A percentile compares a stretch with the other conserved stretches of the same genome.
These are phyloP conservation scores for Xenoacremonium recifei DNA, from an alignment of 2,329 filamentous ascomycete species.

Conservation along the genomic window DNA sequence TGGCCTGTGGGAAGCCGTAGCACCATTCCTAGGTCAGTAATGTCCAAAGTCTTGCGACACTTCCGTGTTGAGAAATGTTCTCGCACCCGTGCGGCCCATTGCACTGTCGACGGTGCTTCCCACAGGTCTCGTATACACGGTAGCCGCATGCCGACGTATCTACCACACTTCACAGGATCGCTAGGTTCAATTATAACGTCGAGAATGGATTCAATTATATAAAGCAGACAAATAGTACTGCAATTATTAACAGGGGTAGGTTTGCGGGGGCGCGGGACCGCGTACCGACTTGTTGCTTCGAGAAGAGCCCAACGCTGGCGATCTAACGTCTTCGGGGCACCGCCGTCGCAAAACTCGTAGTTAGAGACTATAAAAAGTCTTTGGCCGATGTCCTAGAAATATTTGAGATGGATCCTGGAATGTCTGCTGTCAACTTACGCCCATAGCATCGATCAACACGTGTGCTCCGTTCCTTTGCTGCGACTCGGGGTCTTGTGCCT, in stretches of 20 bases:
- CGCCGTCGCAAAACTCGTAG: conserved; percentile 1
- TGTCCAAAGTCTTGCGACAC: neutral
- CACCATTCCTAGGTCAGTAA: neutral
- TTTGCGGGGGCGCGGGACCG: too few species aligned
- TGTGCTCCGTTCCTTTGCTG: conserved; percentile 7
- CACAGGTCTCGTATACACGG: conserved; percentile 19
- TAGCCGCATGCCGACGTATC: conserved; percentile 6
- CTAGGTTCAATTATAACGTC: conserved; percentile 7
- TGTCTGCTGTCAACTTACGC: conserved; percentile 4
- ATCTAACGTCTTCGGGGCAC: neutral
- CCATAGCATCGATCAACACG: conserved; percentile 4
- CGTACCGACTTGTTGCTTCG: conserved; percentile 14
- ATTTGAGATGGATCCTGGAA: neutral
- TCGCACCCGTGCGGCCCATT: conserved; percentile 8
- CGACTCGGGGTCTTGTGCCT: conserved; percentile 9
- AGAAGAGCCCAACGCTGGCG: conserved; percentile 9
- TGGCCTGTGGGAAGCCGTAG: neutral
- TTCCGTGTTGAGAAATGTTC: too few species aligned
- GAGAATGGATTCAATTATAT: conserved; percentile 14
- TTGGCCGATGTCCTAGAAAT: neutral
- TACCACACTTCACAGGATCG: conserved; percentile 3
- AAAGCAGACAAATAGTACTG: conserved; percentile 12
- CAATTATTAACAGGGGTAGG: too few species aligned
- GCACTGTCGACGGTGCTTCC: conserved; percentile 10
- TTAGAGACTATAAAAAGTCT: neutral